Base-by-base conservation (phyloP, 345 rosid species). In the Alliaria petiolata region DNA sequence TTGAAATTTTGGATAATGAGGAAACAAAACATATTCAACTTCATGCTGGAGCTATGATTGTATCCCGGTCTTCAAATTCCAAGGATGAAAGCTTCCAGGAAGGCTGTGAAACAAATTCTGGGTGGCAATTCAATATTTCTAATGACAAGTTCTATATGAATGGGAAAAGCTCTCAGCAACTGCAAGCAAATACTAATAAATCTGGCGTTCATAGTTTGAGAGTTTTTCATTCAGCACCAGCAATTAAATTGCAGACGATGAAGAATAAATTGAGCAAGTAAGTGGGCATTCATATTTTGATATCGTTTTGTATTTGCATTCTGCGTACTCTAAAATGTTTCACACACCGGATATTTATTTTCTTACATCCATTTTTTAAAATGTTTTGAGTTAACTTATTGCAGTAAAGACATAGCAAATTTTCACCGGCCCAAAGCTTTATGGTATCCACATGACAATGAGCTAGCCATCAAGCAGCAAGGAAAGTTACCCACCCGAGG, bases 201-300 rank as follows among this genome's bases (percentile, higher is more conserved):
- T 86, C 95, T 39, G 76, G 80, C 40, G 81, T 83, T 77, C 87
- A 89, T 72, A 89, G 93, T 40, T 70, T 81, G 76, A 92, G 86
- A 85, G 86, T 89, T 76, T 90, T 86, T 85, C 96, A 91, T 82
- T 88, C 98, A 45, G 92, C 92, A 46, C 93, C 96, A 74, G 99
- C 99, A 26, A 86, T 91, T 49, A 95, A 91, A 85, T 84, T 95
- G 78, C 93, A 91, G 82, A 89, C 96, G 7, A 85, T 85, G 88
- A 91, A 95, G 81, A 74, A 79, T 76, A 95, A 89, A 84, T 80
- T 95, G 82, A 95, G 96, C 99, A 91, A 95, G 99, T 95, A 87
- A 78, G 98, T 56, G 45, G 38, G 36, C 70, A 62, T 19, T 51
- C 43, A 7, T 70, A 54, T 52, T 39, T 47, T 63, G 22, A 49